phyloP scores from a whole-genome alignment of 2,329 filamentous ascomycete species.

The Sclerotinia borealis region DNA sequence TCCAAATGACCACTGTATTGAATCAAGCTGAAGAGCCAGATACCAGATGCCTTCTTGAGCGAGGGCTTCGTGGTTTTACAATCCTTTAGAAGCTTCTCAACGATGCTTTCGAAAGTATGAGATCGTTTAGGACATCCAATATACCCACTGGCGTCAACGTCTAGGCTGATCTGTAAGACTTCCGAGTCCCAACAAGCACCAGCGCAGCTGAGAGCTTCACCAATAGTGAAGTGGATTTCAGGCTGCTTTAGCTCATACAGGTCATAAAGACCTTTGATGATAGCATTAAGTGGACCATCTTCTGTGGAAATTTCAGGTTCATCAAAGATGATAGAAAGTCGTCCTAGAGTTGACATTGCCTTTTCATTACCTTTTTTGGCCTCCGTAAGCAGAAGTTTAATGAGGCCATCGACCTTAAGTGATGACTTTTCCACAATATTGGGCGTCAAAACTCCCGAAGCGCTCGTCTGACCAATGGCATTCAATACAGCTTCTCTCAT shows the following conservation, averaged over 20 bases:
- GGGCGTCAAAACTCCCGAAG: conserved; percentile 45
- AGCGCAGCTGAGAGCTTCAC: conserved; percentile 77
- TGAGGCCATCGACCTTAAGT: conserved; percentile 34
- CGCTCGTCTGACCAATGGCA: conserved; percentile 55
- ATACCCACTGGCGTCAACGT: conserved; percentile 58
- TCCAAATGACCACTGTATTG: conserved; percentile 80
- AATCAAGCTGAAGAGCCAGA: conserved; percentile 89
- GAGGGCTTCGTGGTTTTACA: conserved; percentile 84
- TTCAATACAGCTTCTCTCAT: conserved; percentile 52
- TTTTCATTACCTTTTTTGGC: conserved; percentile 77
- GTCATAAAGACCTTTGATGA: conserved; percentile 64
- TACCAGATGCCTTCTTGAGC: conserved; percentile 83
- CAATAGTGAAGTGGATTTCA: conserved; percentile 85
- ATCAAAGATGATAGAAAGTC: conserved; percentile 60
- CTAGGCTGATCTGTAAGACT: conserved; percentile 66
- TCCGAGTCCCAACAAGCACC: conserved; percentile 79
- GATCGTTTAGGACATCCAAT: conserved; percentile 38
- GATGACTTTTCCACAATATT: conserved; percentile 21
- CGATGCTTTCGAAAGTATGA: conserved; percentile 32
- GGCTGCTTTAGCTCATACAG: conserved; percentile 80
- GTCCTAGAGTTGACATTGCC: conserved; percentile 74
- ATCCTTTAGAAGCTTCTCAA: conserved; percentile 69
- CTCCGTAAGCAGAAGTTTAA: conserved; percentile 57
- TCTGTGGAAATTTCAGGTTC: conserved; percentile 36
- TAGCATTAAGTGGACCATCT: conserved; percentile 40